A percentile compares a stretch with the other conserved stretches of the same genome.
These are phyloP conservation scores for Zhuliangozyma blackwelliae DNA, from an alignment of 1,139 yeast species.

Conservation along the genomic window DNA sequence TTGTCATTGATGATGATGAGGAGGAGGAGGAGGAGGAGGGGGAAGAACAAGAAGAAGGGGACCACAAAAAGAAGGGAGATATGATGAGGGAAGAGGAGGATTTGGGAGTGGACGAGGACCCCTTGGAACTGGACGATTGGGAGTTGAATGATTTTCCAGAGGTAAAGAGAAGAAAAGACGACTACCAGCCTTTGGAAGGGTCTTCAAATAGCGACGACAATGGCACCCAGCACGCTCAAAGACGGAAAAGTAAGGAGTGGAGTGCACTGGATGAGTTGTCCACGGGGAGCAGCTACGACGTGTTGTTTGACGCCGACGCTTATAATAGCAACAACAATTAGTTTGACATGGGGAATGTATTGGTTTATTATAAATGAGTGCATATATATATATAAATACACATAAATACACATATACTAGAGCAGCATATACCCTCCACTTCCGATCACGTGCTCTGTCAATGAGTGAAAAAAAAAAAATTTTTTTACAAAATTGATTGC, in stretches of 20 bases:
- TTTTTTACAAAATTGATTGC: background rate
- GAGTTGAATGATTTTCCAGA: no score
- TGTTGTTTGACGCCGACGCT: slow-evolving; percentile 11
- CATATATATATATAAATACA: no score
- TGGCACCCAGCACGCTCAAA: background rate
- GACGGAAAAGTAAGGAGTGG: no score
- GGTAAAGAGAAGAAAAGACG: no score
- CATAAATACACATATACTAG: no score
- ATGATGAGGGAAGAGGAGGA: slow-evolving; percentile 4
- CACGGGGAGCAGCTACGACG: slow-evolving; percentile 11
- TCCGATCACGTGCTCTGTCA: no score
- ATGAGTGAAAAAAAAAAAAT: no score
- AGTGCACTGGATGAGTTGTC: no score
- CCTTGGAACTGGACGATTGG: background rate
- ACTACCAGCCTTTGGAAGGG: slow-evolving; percentile 5
- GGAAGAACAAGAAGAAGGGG: slow-evolving; percentile 6
- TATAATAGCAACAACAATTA: no score
- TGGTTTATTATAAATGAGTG: no score
- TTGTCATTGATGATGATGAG: slow-evolving; percentile 13
- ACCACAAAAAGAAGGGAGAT: slow-evolving; percentile 5
- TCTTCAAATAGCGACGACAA: background rate
- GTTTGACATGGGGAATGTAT: no score
- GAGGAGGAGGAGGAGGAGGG: slow-evolving; percentile 8
- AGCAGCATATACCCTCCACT: no score
- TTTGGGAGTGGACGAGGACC: slow-evolving; percentile 1